Evolutionary conservation across 371 early-diverging fungal genomes (phyloP).

Genomic region (Syncephalastrum monosporum): DNA sequence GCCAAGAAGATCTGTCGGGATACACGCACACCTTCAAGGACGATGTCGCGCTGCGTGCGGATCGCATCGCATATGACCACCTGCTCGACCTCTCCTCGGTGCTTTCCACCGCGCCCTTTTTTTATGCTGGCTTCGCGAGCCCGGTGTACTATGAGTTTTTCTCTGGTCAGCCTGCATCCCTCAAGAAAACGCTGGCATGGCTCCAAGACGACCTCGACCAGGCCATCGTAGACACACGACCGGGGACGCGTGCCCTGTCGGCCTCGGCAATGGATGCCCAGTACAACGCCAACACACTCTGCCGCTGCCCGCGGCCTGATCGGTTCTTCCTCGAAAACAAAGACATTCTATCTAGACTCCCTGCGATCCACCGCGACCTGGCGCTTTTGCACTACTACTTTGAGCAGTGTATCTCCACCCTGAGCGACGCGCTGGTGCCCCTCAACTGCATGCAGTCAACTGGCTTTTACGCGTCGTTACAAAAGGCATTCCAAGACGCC

Average conservation of each 20-base stretch:
- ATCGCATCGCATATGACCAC: too few species aligned
- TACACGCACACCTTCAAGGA: too few species aligned
- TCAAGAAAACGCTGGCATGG: background rate
- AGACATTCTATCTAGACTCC: constrained; percentile 23
- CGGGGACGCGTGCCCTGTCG: too few species aligned
- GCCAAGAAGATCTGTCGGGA: constrained; percentile 1
- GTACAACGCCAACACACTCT: constrained; percentile 2
- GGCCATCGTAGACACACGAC: too few species aligned
- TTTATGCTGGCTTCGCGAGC: too few species aligned
- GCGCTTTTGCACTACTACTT: constrained; percentile 58
- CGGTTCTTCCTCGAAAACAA: constrained; percentile 24
- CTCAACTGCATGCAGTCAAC: constrained; percentile 5
- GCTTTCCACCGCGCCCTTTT: too few species aligned
- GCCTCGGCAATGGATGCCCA: too few species aligned
- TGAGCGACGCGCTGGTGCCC: constrained; percentile 18
- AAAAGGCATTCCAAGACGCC: constrained; percentile 10
- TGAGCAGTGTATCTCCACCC: constrained; percentile 40
- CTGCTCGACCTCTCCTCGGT: too few species aligned
- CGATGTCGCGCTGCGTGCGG: too few species aligned
- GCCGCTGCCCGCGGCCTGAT: constrained; percentile 31
- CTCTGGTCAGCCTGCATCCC: constrained; percentile 25
- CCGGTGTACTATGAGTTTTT: too few species aligned
- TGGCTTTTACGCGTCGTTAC: constrained; percentile 3
- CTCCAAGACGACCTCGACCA: too few species aligned
- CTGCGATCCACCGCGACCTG: constrained; percentile 30